Evolutionary conservation across 176 grass and related monocot species (phyloP), one percentile per base, ranked within the genome.

Genomic region (Raddia distichophylla): DNA sequence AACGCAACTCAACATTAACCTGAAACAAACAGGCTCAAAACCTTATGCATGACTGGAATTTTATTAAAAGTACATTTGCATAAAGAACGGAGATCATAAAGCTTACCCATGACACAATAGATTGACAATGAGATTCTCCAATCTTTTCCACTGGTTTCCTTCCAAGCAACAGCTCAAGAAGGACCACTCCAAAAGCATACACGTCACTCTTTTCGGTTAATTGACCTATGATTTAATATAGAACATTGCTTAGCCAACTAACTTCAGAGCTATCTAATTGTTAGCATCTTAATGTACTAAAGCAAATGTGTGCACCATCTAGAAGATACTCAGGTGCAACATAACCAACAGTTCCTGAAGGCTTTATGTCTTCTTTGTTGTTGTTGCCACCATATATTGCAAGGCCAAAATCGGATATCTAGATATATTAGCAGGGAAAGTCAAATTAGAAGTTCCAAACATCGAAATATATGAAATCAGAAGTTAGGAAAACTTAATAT

Each of bases 161-260:
- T 77, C 93, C 82, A 58, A 94, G 67, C 56, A 94, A 82, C 67
- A 94, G 84, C 34, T 94, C 89, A 47, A 94, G 81, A 57, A 94
- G 89, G 84, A 94, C 89, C 35, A 94, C 92, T 57, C 92, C 92
- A 66, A 94, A 94, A 71, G 89, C 87, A 85, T 94, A 91, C 14
- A 94, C 92, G 80, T 90, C 89, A 63, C 92, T 94, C 67, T 91
- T 94, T 84, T 91, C 92, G 50, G 89, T 94, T 72, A 94, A 91
- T 69, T 91, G 91, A 71, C 92, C 93, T 95, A 81, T 40, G 81
- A 67, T 18, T 75, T 19, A 17, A 47, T 58, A 47, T 5, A 40
- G 17, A 46, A 64, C 8, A 80, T 4, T 22, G 6, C n/a, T 67
- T 50, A 37, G 67, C 60, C 14, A 57, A 72, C 35, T 73, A 10